Base-by-base conservation (phyloP, 805 yeast species). In the Lipomyces starkeyi region DNA sequence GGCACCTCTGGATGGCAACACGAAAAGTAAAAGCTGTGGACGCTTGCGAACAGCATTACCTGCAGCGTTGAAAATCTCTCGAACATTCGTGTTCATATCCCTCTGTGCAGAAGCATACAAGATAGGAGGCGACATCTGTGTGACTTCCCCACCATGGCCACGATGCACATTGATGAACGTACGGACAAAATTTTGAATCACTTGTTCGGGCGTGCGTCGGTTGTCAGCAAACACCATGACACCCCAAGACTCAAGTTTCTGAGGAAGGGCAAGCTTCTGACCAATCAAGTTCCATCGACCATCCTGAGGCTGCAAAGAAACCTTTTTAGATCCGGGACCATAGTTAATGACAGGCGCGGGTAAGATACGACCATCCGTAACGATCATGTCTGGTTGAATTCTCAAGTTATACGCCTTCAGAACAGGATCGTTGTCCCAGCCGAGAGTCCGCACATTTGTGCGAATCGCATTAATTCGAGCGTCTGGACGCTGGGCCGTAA, bases 311-410 rank as follows among this genome's bases (percentile, higher is more conserved):
- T 34, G 61, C 13, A 67, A n/a, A 17, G 47, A 35, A 25, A 40
- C 56, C 37, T 60, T 58, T 49, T 62, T 62, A 25, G 63, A 52
- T 27, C 63, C 68, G 14, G 69, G 71, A 29, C 61, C 62, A 55
- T 71, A 77, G n/a, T 56, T 54, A 34, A 77, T 71, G 37, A 63
- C 54, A 22, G 74, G 74, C 2, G 74, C 49, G 9, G 71, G 47
- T 27, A 77, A 65, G 56, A 77, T 70, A 64, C 79, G 75, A 6
- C 78, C 77, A n/a, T 76, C 77, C 54, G 76, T 75, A 55, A 73
- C 73, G 61, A 76, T 68, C 57, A 77, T 57, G 11, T 74, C 71
- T 32, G 60, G 47, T 2, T 49, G 35, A 32, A 69, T 62, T 37
- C 56, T 37, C 43, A 70, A 54, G 20, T 71, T 65, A 58, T 64